Base-by-base conservation (phyloP, 2,329 filamentous ascomycete species). In the Coleophoma cylindrospora region DNA sequence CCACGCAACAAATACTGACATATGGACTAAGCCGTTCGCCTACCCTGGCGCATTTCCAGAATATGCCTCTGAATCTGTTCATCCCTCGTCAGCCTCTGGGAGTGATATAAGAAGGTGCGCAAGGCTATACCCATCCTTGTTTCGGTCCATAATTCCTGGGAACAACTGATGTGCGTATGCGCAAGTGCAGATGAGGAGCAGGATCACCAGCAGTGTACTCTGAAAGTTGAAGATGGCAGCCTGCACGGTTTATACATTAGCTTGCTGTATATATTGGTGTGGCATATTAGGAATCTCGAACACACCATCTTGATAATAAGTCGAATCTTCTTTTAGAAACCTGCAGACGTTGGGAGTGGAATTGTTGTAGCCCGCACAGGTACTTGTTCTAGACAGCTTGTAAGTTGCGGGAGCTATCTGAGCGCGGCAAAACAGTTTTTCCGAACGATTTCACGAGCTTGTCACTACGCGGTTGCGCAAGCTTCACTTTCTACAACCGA, bases 141-240 rank as follows among this genome's bases (percentile, higher is more conserved):
- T 94, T 47, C 88, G 80, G 71, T 97, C 92, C 74, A 99, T 89
- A 61, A 95, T 86, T 4, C 86, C 80, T 1, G 94, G 92, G 64
- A 94, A 88, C 56, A 95, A 83, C 62, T 89, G 87, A 75, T 97
- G 94, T 50, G 91, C 81, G 72, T 99, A 97, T 55, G 94, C 84
- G 70, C 89, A 91, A 50, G 94, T 96, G 80, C 94, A 99, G 66
- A 97, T 95, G 61, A 95, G 83, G 60, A 99, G 86, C 47, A 99
- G 84, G 63, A 99, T 84, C 59, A 96, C 92, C 62, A 97, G 83
- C 61, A 99, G 82, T 61, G 97, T 87, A 52, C 91, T 95, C 71
- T 96, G 91, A 76, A 99, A 97, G 74, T 97, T 97, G 84, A 99
- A 96, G 64, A 99, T 86, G 49, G 94, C 94, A 52, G 94, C 88